Percentiles rank a stretch among this genome's conserved stretches.
Conservation (phyloP, 2,329 filamentous ascomycete genomes). For the Ceratocystis colombiana region DNA sequence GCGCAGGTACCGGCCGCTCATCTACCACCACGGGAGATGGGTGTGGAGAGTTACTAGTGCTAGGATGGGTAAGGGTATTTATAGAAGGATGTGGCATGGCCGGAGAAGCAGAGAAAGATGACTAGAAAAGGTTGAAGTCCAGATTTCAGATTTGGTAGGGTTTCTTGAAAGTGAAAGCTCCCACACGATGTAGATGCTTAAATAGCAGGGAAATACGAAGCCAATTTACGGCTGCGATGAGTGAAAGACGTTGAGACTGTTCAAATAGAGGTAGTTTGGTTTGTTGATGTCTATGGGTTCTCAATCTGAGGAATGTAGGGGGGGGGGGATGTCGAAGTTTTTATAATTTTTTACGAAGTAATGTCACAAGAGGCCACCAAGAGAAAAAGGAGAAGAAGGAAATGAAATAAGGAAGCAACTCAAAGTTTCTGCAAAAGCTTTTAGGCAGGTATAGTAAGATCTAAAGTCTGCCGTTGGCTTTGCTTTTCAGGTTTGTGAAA, state of each 20-base stretch:
- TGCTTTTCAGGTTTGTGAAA: too few relatives aligned
- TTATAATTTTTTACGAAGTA: too few relatives aligned
- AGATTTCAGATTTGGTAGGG: not conserved
- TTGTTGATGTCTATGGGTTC: too few relatives aligned
- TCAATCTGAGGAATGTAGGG: too few relatives aligned
- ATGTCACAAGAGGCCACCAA: too few relatives aligned
- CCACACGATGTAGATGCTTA: not conserved
- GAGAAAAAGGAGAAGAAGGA: too few relatives aligned
- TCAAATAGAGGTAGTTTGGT: too few relatives aligned
- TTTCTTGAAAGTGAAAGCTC: not conserved
- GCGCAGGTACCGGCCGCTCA: not conserved
- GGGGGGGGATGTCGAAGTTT: too few relatives aligned
- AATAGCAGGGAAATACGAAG: constrained; percentile 2
- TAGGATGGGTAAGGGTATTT: not conserved
- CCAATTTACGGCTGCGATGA: not conserved
- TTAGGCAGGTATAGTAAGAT: too few relatives aligned
- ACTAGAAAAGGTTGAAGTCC: not conserved
- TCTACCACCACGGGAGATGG: not conserved
- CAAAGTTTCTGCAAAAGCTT: too few relatives aligned
- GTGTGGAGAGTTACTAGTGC: not conserved
- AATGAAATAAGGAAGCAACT: too few relatives aligned
- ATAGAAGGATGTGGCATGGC: not conserved
- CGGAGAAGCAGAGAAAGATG: not conserved
- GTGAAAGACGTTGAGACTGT: not conserved
- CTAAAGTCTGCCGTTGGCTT: too few relatives aligned